Evolutionary conservation across 768 basidiomycete genomes (phyloP).

Genomic region (Calocera cornea): DNA sequence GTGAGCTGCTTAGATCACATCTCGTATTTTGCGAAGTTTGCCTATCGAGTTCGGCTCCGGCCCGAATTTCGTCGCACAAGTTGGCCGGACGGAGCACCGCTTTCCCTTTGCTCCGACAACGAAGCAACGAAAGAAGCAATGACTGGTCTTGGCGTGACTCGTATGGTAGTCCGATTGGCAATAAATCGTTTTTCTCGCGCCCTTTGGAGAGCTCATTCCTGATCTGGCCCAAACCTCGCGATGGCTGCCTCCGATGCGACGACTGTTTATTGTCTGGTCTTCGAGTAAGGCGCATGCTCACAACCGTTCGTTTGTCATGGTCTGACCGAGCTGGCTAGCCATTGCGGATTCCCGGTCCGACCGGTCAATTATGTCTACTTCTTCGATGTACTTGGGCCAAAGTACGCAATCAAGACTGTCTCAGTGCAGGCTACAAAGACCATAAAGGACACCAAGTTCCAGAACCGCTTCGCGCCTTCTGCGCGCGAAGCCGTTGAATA

Average conservation of each 20-base stretch:
- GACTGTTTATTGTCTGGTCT: not conserved
- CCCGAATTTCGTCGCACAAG: too few relatives aligned
- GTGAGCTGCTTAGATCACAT: not conserved
- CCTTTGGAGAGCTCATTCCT: not conserved
- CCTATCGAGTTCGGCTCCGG: too few relatives aligned
- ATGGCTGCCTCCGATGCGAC: not conserved
- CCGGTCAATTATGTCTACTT: not conserved
- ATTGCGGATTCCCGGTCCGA: not conserved
- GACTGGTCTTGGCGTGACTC: too few relatives aligned
- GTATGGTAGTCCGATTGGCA: too few relatives aligned
- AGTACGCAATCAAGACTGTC: not conserved
- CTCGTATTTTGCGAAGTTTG: too few relatives aligned
- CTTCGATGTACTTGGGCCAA: not conserved
- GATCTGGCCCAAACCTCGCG: not conserved
- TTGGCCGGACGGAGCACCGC: too few relatives aligned
- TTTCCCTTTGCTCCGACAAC: too few relatives aligned
- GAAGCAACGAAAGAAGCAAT: too few relatives aligned
- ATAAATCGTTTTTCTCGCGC: not conserved
- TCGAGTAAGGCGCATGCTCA: not conserved
- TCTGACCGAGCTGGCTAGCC: not conserved
- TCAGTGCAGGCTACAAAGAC: not conserved
- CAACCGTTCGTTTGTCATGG: not conserved
- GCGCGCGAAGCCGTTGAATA: not conserved
- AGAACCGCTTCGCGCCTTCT: not conserved
- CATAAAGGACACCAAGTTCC: not conserved